Evolutionary conservation across 495 filamentous ascomycete genomes (phyloP).

Genomic region (Xylaria curta): DNA sequence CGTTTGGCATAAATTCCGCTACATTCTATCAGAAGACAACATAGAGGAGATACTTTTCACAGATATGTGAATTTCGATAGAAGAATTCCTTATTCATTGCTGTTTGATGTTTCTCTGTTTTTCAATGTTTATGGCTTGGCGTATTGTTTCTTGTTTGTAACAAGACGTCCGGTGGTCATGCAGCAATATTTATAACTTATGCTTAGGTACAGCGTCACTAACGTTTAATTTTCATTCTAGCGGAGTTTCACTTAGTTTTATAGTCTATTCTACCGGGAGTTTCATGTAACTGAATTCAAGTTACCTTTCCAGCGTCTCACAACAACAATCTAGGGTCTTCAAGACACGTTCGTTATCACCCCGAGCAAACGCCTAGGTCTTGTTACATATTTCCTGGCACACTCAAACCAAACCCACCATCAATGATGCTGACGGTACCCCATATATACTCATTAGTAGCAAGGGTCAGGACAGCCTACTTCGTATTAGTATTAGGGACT

Average conservation of each 20-base stretch:
- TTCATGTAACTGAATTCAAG: background rate
- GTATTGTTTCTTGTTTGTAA: background rate
- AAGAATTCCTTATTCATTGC: background rate
- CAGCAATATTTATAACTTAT: background rate
- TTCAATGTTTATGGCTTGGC: background rate
- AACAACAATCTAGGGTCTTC: background rate
- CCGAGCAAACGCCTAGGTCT: background rate
- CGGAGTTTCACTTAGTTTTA: background rate
- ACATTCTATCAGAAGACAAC: too few species aligned
- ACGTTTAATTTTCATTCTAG: background rate
- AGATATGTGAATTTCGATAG: background rate
- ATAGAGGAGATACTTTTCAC: background rate
- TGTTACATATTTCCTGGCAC: slow-evolving; percentile 11
- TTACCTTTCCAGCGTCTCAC: background rate
- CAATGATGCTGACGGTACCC: slow-evolving; percentile 35
- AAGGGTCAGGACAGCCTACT: slow-evolving; percentile 33
- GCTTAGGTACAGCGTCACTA: background rate
- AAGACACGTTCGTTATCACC: background rate
- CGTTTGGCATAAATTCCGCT: too few species aligned
- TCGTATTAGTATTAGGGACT: background rate
- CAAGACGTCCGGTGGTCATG: background rate
- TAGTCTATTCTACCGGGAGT: background rate
- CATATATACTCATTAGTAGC: slow-evolving; percentile 38
- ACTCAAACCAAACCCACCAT: slow-evolving; percentile 20
- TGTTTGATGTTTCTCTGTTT: too few species aligned